phyloP scores from a whole-genome alignment of 108 stramenopile species.

The Cyclotella kingstonii region DNA sequence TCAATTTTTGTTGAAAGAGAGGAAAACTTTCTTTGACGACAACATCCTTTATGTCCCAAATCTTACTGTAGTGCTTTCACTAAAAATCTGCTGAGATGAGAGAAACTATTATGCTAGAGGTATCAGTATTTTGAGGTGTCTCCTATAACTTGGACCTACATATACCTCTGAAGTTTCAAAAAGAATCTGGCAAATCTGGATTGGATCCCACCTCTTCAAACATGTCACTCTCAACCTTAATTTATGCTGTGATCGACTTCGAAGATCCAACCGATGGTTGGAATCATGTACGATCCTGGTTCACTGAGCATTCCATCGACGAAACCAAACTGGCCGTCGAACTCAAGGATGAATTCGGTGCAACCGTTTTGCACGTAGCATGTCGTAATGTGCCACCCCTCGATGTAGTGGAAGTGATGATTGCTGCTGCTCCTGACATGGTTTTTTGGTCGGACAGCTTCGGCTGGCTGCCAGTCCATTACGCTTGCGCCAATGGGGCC shows the following conservation, averaged over 20 bases:
- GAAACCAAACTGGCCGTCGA: conserved; percentile 55
- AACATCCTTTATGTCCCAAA: too few relatives aligned
- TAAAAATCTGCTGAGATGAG: too few relatives aligned
- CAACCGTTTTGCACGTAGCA: conserved; percentile 68
- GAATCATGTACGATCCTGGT: conserved; percentile 65
- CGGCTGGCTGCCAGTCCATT: conserved; percentile 79
- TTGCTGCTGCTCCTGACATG: conserved; percentile 57
- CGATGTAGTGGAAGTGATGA: conserved; percentile 59
- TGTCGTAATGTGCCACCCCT: conserved; percentile 66
- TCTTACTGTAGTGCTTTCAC: too few relatives aligned
- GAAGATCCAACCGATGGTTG: conserved; percentile 23
- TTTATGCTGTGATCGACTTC: conserved; percentile 22
- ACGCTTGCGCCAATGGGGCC: conserved; percentile 76
- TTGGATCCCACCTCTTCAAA: too few relatives aligned
- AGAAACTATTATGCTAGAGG: too few relatives aligned
- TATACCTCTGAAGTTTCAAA: too few relatives aligned
- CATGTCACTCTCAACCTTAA: conserved; percentile 18
- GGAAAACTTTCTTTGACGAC: too few relatives aligned
- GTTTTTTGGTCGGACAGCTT: conserved; percentile 61
- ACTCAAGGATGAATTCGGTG: conserved; percentile 56
- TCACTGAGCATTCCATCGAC: conserved; percentile 51
- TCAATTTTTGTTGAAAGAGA: too few relatives aligned
- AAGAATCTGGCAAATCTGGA: too few relatives aligned
- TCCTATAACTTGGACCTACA: too few relatives aligned
- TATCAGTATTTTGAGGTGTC: too few relatives aligned